Evolutionary conservation across 2,329 filamentous ascomycete genomes (phyloP).

Genomic region (Ascochyta fabae): DNA sequence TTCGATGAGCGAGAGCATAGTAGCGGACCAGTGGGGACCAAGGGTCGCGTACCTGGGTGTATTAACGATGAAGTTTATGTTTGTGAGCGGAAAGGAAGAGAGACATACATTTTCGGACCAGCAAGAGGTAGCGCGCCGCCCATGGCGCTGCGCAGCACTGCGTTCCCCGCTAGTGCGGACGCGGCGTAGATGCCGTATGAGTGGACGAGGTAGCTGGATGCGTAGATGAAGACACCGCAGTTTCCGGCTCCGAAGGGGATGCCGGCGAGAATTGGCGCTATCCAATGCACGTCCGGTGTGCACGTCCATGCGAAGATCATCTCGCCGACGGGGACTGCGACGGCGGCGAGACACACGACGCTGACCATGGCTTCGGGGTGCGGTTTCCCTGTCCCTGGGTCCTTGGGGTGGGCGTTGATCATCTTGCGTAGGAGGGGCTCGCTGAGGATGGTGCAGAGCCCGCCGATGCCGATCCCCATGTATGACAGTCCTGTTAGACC

Average conservation of each 20-base stretch:
- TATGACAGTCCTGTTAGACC: constrained; percentile 80
- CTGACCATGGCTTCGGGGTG: constrained; percentile 82
- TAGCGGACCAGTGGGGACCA: constrained; percentile 79
- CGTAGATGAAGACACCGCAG: constrained; percentile 80
- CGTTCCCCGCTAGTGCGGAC: constrained; percentile 79
- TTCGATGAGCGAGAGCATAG: constrained; percentile 75
- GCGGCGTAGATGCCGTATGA: constrained; percentile 84
- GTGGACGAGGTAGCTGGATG: constrained; percentile 78
- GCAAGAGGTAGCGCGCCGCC: constrained; percentile 82
- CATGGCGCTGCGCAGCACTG: constrained; percentile 73
- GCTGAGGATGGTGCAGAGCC: constrained; percentile 55
- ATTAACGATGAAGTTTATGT: not conserved
- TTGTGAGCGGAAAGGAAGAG: not conserved
- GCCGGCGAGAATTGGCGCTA: constrained; percentile 78
- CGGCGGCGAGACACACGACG: constrained; percentile 77
- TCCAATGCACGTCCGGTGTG: constrained; percentile 81
- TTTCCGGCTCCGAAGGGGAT: constrained; percentile 82
- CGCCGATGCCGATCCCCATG: constrained; percentile 70
- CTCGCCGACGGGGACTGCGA: constrained; percentile 78
- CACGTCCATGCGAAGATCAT: constrained; percentile 79
- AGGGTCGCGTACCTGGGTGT: constrained; percentile 63
- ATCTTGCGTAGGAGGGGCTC: constrained; percentile 76
- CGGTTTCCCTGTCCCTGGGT: constrained; percentile 75
- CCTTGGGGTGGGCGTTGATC: constrained; percentile 77
- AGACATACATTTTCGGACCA: constrained; percentile 66